Conservation (phyloP, 2,329 filamentous ascomycete species). For the Venturia carpophila region DNA sequence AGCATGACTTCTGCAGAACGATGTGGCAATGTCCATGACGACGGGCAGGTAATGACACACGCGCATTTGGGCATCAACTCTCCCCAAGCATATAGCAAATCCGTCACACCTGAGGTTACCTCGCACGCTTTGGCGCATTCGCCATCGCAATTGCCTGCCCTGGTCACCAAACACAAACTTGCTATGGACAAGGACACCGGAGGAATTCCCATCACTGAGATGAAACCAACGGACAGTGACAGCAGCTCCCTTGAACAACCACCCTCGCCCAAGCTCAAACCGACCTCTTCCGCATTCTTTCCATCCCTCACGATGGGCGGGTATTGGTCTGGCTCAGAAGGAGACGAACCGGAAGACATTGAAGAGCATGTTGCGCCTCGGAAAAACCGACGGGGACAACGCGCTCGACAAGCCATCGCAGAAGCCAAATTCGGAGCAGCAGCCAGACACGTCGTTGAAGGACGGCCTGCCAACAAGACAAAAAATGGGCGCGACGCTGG, state of each 20-base stretch:
- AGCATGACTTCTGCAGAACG: background rate
- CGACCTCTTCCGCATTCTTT: slow-evolving; percentile 53
- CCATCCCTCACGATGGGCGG: slow-evolving; percentile 68
- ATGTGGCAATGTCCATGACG: background rate
- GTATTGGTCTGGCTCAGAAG: slow-evolving; percentile 71
- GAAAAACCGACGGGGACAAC: slow-evolving; percentile 71
- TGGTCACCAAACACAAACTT: background rate
- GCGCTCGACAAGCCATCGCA: slow-evolving; percentile 68
- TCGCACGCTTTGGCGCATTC: background rate
- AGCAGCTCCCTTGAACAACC: background rate
- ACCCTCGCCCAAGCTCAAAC: slow-evolving; percentile 9
- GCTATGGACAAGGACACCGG: background rate
- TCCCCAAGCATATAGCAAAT: too few species aligned
- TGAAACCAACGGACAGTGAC: background rate
- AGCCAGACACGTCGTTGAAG: slow-evolving; percentile 57
- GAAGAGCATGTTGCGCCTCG: slow-evolving; percentile 45
- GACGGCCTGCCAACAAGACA: slow-evolving; percentile 29
- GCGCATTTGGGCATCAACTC: background rate
- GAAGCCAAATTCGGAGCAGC: slow-evolving; percentile 70
- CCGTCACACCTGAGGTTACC: background rate
- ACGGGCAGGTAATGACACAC: background rate
- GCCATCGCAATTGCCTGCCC: background rate
- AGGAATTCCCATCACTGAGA: background rate
- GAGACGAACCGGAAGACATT: slow-evolving; percentile 52
- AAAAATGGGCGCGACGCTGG: slow-evolving; percentile 39